Evolutionary conservation across 2,329 filamentous ascomycete species (phyloP).

Genomic region (Hypoxylon rubiginosum): DNA sequence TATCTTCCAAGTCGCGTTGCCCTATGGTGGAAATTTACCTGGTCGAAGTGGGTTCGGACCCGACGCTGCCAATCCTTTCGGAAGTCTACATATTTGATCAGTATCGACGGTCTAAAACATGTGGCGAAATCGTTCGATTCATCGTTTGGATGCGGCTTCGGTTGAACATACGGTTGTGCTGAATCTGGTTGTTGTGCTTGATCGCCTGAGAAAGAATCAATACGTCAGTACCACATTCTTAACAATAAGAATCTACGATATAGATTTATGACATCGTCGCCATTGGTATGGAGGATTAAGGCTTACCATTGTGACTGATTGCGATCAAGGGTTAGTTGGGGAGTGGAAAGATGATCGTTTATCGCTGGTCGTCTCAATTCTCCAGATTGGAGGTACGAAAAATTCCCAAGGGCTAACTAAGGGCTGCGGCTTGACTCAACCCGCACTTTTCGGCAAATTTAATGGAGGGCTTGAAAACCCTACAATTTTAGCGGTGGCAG

Average conservation of each 20-base stretch:
- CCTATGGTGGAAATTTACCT: constrained; percentile 72
- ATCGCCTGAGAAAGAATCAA: constrained; percentile 77
- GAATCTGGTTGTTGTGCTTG: constrained; percentile 99
- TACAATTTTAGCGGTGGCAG: constrained; percentile 46
- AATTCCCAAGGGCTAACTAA: constrained; percentile 50
- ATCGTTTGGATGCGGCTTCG: constrained; percentile 31
- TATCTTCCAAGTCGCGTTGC: constrained; percentile 14
- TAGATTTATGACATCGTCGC: constrained; percentile 15
- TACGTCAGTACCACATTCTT: constrained; percentile 52
- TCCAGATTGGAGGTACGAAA: constrained; percentile 55
- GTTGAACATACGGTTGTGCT: constrained; percentile 84
- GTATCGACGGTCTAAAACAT: constrained; percentile 3
- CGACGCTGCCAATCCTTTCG: constrained; percentile 99
- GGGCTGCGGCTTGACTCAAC: constrained; percentile 28
- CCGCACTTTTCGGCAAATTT: constrained; percentile 55
- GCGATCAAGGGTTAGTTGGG: constrained; percentile 64
- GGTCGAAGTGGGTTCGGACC: constrained; percentile 99
- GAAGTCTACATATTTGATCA: constrained; percentile 78
- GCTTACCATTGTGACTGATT: constrained; percentile 62
- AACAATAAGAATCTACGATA: constrained; percentile 38
- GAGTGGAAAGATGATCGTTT: constrained; percentile 54
- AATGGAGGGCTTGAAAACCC: constrained; percentile 61
- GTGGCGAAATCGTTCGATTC: constrained; percentile 32
- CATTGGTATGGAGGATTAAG: background rate
- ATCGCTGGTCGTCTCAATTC: constrained; percentile 51